phyloP scores from a whole-genome alignment of 1,284 basidiomycete species.

The Leccinum solheimii region DNA sequence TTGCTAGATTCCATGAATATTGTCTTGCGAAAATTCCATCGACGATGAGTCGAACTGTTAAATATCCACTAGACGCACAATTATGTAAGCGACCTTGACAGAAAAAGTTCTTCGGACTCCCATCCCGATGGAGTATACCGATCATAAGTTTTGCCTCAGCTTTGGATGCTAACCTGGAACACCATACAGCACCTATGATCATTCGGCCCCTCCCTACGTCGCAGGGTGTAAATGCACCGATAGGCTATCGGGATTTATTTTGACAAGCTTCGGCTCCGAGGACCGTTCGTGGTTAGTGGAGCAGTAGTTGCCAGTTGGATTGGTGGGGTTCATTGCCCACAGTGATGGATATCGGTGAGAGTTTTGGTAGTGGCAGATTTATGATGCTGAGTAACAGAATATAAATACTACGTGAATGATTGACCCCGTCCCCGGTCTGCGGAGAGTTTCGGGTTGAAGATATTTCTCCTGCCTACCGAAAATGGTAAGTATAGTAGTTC shows the following conservation, averaged over 20 bases:
- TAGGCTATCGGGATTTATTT: too few species aligned
- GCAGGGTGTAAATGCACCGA: neutral
- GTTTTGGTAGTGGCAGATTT: neutral
- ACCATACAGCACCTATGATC: neutral
- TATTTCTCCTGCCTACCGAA: neutral
- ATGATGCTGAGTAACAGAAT: neutral
- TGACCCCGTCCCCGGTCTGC: too few species aligned
- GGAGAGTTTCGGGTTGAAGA: too few species aligned
- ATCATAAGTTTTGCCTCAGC: neutral
- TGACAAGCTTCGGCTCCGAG: neutral
- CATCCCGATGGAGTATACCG: neutral
- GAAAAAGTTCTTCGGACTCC: neutral
- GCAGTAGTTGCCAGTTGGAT: neutral
- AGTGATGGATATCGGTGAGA: too few species aligned
- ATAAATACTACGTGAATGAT: neutral
- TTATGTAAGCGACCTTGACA: neutral
- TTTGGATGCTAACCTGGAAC: neutral
- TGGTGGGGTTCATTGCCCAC: neutral
- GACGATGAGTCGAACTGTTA: neutral
- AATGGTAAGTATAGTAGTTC: neutral
- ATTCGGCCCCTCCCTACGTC: neutral
- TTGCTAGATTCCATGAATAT: neutral
- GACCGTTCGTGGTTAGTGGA: neutral
- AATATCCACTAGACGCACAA: neutral
- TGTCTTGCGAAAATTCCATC: neutral